These are phyloP conservation scores for Tylopilus sp. DNA, from an alignment of 768 basidiomycete species.

Conservation along the genomic window DNA sequence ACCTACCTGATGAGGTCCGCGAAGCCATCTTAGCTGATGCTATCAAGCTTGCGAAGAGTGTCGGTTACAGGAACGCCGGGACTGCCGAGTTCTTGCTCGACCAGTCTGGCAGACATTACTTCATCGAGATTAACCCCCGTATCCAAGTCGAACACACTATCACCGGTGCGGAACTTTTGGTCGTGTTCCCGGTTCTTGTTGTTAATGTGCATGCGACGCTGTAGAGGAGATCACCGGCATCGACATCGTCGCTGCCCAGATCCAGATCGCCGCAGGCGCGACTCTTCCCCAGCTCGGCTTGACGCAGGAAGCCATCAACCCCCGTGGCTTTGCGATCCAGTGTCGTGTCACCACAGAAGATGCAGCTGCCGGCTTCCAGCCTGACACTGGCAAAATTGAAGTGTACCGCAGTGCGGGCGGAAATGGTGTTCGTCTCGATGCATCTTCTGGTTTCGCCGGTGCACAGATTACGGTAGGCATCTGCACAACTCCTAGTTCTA, in stretches of 20 bases:
- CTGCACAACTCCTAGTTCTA: background rate
- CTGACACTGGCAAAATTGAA: conserved; percentile 98
- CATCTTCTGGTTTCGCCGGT: conserved; percentile 96
- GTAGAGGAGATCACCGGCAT: conserved; percentile 99
- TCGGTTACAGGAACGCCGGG: conserved; percentile 94
- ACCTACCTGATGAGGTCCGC: conserved; percentile 87
- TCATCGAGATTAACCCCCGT: conserved; percentile 99
- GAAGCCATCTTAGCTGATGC: conserved; percentile 87
- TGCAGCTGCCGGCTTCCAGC: conserved; percentile 87
- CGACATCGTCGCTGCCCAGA: conserved; percentile 98
- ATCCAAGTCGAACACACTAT: conserved; percentile 99
- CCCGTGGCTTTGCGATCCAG: conserved; percentile 97
- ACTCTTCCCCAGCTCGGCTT: conserved; percentile 93
- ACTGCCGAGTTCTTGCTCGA: conserved; percentile 99
- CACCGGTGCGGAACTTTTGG: conserved; percentile 59
- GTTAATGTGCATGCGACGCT: conserved; percentile 6
- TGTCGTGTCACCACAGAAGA: conserved; percentile 99
- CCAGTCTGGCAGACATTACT: conserved; percentile 94
- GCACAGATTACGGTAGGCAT: conserved; percentile 90
- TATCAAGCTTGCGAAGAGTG: conserved; percentile 90
- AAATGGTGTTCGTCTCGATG: conserved; percentile 95
- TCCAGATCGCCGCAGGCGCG: conserved; percentile 99
- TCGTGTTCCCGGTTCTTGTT: background rate
- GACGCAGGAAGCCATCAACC: conserved; percentile 92
- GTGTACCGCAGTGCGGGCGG: conserved; percentile 99